Evolutionary conservation across 1,284 basidiomycete genomes (phyloP).

Genomic region (Malassezia yamatoensis): DNA sequence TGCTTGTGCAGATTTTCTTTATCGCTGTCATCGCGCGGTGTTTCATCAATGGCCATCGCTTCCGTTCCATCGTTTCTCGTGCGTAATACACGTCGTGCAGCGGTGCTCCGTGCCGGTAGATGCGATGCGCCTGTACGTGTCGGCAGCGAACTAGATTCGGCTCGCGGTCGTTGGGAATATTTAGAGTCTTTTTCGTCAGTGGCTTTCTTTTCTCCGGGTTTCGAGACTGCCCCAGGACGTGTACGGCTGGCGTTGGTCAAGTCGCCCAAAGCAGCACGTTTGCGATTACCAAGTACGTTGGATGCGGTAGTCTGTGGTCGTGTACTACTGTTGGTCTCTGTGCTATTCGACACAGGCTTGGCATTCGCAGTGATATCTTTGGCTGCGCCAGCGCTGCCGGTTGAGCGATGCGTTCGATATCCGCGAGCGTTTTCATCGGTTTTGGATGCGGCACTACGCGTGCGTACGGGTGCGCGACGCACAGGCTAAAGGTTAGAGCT

Average conservation of each 20-base stretch:
- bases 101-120: background rate
- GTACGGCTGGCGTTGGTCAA: conserved; percentile 40
- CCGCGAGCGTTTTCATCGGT: conserved; percentile 16
- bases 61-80: conserved; percentile 37
- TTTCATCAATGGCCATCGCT: conserved; percentile 19
- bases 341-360: background rate
- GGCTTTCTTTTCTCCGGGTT: conserved; percentile 6
- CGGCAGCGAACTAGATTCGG: background rate
- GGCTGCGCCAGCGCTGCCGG: background rate
- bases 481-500: conserved; percentile 15
- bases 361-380: conserved; percentile 3
- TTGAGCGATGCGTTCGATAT: conserved; percentile 1
- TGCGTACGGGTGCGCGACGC: conserved; percentile 11
- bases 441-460: conserved; percentile 11
- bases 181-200: conserved; percentile 11
- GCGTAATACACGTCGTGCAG: conserved; percentile 28
- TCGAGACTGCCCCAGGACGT: background rate
- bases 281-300: conserved; percentile 37
- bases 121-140: background rate
- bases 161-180: background rate
- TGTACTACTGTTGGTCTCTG: background rate
- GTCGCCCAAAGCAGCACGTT: conserved; percentile 44
- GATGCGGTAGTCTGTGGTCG: conserved; percentile 14
- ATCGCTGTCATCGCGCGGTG: conserved; percentile 21
- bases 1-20: conserved; percentile 17